A percentile compares a stretch with the other conserved stretches of the same genome.
Evolutionary conservation across 495 filamentous ascomycete genomes (phyloP).

Genomic region (Opeltia flavorubescens): DNA sequence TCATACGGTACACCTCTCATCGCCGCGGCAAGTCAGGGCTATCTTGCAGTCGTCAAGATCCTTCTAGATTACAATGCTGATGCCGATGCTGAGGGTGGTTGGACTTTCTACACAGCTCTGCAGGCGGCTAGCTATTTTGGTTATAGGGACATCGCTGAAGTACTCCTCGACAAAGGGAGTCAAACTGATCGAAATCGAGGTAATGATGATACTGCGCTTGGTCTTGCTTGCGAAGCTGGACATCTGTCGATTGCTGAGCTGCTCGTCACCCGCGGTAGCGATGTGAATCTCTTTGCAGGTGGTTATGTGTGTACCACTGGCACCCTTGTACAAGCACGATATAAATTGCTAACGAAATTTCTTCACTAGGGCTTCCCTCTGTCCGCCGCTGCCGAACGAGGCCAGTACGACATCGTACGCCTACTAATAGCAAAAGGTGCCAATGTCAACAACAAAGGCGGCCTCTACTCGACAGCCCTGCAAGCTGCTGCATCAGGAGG

Average conservation of each 20-base stretch:
- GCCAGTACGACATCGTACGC: conserved; percentile 1
- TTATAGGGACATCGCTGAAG: background rate
- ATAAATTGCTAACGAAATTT: too few species aligned
- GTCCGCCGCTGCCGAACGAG: background rate
- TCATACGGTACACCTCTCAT: background rate
- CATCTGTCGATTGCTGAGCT: background rate
- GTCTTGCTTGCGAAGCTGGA: background rate
- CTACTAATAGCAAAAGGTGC: conserved; percentile 5
- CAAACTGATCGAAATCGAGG: background rate
- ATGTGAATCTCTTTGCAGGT: background rate
- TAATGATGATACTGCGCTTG: background rate
- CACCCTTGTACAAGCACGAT: background rate
- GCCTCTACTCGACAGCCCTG: conserved; percentile 4
- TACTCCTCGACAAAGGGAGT: conserved; percentile 7
- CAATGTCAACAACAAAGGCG: conserved; percentile 2
- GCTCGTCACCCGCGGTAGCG: background rate
- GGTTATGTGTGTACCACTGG: background rate
- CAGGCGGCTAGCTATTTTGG: conserved; percentile 1
- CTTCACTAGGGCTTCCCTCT: conserved; percentile 3
- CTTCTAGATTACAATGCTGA: conserved; percentile 7
- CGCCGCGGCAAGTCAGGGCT: conserved; percentile 2
- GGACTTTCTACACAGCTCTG: conserved; percentile 1
- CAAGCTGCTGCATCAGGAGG: conserved; percentile 1
- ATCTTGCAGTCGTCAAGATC: background rate
- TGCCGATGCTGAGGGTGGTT: conserved; percentile 3